Percentiles rank a stretch among this genome's conserved stretches.
phyloP scores from a whole-genome alignment of 495 filamentous ascomycete species.

The Filosporella fistucella region DNA sequence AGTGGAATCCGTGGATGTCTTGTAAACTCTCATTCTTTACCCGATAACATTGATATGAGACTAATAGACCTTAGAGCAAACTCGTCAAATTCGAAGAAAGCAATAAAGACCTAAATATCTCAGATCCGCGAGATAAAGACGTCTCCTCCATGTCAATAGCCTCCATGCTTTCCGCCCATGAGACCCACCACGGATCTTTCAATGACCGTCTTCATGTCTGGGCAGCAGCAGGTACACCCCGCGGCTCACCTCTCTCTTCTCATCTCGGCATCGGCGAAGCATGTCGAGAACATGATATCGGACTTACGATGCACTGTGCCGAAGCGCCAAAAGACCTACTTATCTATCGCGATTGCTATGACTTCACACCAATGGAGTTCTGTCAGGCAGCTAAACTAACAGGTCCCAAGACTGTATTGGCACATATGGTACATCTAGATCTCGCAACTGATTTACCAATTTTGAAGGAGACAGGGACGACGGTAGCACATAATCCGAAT shows the following conservation, averaged over 20 bases:
- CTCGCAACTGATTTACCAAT: conserved; percentile 13
- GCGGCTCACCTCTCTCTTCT: conserved; percentile 17
- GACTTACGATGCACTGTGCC: conserved; percentile 22
- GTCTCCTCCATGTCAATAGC: conserved; percentile 12
- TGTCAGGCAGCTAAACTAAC: conserved; percentile 16
- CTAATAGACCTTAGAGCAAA: conserved; percentile 7
- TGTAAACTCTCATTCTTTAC: not conserved
- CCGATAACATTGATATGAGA: not conserved
- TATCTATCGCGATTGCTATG: conserved; percentile 19
- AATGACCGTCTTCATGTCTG: conserved; percentile 18
- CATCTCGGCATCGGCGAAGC: conserved; percentile 16
- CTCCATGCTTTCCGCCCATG: conserved; percentile 16
- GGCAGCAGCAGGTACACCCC: conserved; percentile 19
- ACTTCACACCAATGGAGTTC: conserved; percentile 19
- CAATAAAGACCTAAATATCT: conserved; percentile 18
- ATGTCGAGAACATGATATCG: conserved; percentile 16
- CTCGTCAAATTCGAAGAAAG: conserved; percentile 22
- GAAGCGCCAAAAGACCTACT: conserved; percentile 20
- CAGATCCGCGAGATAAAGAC: conserved; percentile 20
- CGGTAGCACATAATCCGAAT: conserved; percentile 20
- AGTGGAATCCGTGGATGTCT: conserved; percentile 18
- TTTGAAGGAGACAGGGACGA: conserved; percentile 12
- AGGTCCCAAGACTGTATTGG: conserved; percentile 16
- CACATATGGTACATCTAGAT: conserved; percentile 22
- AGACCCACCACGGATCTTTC: conserved; percentile 10